Base-by-base conservation (phyloP, 108 stramenopile genomes). In the Pseudonitzschia multiseries region DNA sequence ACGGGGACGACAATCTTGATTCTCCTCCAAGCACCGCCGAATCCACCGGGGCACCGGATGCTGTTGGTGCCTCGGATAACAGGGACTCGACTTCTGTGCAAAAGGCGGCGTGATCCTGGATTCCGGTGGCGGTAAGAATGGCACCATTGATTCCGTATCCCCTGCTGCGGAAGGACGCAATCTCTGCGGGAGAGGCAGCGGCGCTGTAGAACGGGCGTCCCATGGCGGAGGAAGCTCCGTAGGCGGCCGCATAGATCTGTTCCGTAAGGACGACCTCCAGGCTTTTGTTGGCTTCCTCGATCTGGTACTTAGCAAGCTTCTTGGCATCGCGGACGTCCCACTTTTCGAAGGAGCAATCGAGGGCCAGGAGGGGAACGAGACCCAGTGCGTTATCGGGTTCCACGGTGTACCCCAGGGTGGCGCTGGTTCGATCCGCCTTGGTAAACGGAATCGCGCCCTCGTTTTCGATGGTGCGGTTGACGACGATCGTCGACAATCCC, bases 311-410 rank as follows among this genome's bases (percentile, higher is more conserved):
- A 14, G 93, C 90, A 48, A 89, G 63, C 10, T 65, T 69, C 27
- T 77, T 75, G 67, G 93, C 90, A 68, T 94, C 93, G 68, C 89
- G 91, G 18, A 94, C 87, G 81, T 94, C 93, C 93, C 93, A 94
- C 80, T 87, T 89, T 75, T 94, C 93, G 73, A 94, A 90, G 63
- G 86, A 79, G 59, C 87, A 87, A 53, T 81, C 79, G 27, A 80
- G 69, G 5, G 86, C 87, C 66, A 94, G 74, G 26, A 90, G 73
- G 33, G 88, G 86, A 46, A 91, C 77, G 40, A 94, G 72, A 40
- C 79, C 82, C 10, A 79, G 68, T 13, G 93, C 93, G 48, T 86
- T 80, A 24, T 90, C 93, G 41, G 81, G 86, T 12, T 84, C 78
- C 12, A 88, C 89, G 4, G 93, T 94, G 83, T 79, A 94, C 48